phyloP scores from a whole-genome alignment of 495 filamentous ascomycete genomes.

The Darksidea phi region DNA sequence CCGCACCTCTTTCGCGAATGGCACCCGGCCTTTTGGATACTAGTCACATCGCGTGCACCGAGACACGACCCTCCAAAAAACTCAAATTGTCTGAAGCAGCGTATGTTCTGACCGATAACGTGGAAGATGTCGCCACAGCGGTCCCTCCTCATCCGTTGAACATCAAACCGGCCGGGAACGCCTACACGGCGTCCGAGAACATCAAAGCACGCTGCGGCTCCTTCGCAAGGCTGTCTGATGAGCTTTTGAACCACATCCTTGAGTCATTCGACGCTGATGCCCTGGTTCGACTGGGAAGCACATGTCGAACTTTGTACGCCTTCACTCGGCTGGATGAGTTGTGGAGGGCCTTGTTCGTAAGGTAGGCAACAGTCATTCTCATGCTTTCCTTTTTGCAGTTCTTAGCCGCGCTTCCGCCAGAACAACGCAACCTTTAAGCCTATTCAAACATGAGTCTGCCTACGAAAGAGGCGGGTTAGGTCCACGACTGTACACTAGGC shows the following conservation, averaged over 20 bases:
- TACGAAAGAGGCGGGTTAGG: too few relatives aligned
- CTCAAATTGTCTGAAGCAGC: slow-evolving; percentile 28
- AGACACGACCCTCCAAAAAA: slow-evolving; percentile 36
- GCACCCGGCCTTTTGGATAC: slow-evolving; percentile 24
- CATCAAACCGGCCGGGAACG: slow-evolving; percentile 87
- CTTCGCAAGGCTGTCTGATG: slow-evolving; percentile 71
- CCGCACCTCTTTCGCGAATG: slow-evolving; percentile 10
- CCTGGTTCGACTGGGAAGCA: slow-evolving; percentile 67
- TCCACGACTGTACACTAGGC: too few relatives aligned
- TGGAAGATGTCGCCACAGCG: slow-evolving; percentile 39
- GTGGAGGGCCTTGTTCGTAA: slow-evolving; percentile 82
- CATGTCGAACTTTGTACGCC: slow-evolving; percentile 87
- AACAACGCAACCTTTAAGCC: too few relatives aligned
- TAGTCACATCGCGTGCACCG: slow-evolving; percentile 8
- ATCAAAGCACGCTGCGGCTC: slow-evolving; percentile 63
- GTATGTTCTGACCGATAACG: slow-evolving; percentile 6
- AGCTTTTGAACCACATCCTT: slow-evolving; percentile 72
- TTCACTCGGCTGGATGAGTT: slow-evolving; percentile 83
- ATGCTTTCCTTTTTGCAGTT: background rate
- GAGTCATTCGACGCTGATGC: slow-evolving; percentile 67
- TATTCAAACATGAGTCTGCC: too few relatives aligned
- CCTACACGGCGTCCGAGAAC: slow-evolving; percentile 63
- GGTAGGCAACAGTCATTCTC: slow-evolving; percentile 59
- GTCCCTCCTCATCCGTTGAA: slow-evolving; percentile 74
- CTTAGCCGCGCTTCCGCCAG: background rate